Base-by-base conservation (phyloP, 2,329 filamentous ascomycete genomes). In the Zymoseptoria crescenta region DNA sequence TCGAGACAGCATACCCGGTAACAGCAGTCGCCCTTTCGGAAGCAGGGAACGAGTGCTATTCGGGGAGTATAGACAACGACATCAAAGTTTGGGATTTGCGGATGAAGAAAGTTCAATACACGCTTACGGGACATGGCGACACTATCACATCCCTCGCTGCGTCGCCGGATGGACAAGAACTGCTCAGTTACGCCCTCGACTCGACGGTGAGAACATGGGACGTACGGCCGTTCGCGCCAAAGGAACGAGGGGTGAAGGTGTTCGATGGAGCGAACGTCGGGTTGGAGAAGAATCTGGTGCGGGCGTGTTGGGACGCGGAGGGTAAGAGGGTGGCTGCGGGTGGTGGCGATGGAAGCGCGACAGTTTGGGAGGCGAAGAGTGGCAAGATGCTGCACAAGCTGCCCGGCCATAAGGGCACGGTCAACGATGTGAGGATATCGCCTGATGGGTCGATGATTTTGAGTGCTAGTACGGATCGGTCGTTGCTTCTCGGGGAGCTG, bases 71-170 rank as follows among this genome's bases (percentile, higher is more conserved):
- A 67, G 94, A 97, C 76, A 96, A 97, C 71, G 91, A 95, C 68
- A 96, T 99, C 73, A 91, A 92, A 68, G 92, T 96, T 20, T 99
- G 94, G 93, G 94, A 99, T 74, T 77, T 97, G 70, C 86, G 94
- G 65, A 97, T 96, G 79, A 91, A 95, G 75, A 83, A 87, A 6
- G 83, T 95, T 2, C 85, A 91, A 5, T 96, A 97, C 74, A 87
- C 88, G 1, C 87, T 99, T 81, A 76, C 88, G 10, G 94, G 94
- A 0, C 94, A 99, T 73, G 87, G 85, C 56, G 94, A 99, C 72
- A 97, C 93, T 0, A 81, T 99, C 63, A 96, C 92, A 2, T 96
- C 91, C 10, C 80, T 99, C 52, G 82, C 88, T 56, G 84, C 97
- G n/a, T 96, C 93, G 1, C 93, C 94, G 0, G 93, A 99, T 73